Evolutionary conservation across 495 filamentous ascomycete genomes (phyloP).

Genomic region (Penicillium subrubescens): DNA sequence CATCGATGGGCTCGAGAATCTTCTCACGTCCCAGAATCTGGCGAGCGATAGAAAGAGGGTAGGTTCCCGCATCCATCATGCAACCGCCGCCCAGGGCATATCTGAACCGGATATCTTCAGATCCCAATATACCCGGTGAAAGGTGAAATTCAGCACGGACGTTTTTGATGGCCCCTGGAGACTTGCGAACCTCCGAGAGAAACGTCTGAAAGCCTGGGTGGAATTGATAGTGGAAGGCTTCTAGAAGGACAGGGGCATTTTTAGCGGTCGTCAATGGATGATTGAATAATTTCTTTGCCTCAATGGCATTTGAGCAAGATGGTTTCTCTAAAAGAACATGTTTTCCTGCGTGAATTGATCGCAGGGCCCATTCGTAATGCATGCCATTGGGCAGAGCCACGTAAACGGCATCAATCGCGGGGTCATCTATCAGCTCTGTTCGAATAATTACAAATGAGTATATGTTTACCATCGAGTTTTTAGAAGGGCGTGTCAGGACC

Average conservation of each 20-base stretch:
- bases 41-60: slow-evolving; percentile 46
- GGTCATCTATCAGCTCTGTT: slow-evolving; percentile 43
- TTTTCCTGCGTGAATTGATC: slow-evolving; percentile 42
- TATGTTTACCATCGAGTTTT: neutral
- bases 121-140: slow-evolving; percentile 6
- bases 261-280: slow-evolving; percentile 29
- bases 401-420: slow-evolving; percentile 47
- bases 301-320: slow-evolving; percentile 39
- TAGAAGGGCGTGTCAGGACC: slow-evolving; percentile 26
- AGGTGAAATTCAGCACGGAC: slow-evolving; percentile 18
- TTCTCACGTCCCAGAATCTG: slow-evolving; percentile 39
- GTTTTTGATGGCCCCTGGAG: slow-evolving; percentile 2
- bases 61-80: slow-evolving; percentile 60
- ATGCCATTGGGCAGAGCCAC: slow-evolving; percentile 52
- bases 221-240: slow-evolving; percentile 61
- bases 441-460: neutral
- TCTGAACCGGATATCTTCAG: slow-evolving; percentile 58
- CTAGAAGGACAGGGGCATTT: slow-evolving; percentile 51
- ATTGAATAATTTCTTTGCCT: slow-evolving; percentile 41
- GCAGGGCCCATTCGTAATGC: slow-evolving; percentile 50
- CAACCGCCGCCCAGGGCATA: slow-evolving; percentile 59
- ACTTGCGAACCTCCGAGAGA: slow-evolving; percentile 36
- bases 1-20: slow-evolving; percentile 20
- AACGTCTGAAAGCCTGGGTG: slow-evolving; percentile 57
- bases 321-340: slow-evolving; percentile 56